A percentile compares a stretch with the other conserved stretches of the same genome.
Conservation (phyloP, 2,329 filamentous ascomycete species). For the Colletotrichum gigasporum region DNA sequence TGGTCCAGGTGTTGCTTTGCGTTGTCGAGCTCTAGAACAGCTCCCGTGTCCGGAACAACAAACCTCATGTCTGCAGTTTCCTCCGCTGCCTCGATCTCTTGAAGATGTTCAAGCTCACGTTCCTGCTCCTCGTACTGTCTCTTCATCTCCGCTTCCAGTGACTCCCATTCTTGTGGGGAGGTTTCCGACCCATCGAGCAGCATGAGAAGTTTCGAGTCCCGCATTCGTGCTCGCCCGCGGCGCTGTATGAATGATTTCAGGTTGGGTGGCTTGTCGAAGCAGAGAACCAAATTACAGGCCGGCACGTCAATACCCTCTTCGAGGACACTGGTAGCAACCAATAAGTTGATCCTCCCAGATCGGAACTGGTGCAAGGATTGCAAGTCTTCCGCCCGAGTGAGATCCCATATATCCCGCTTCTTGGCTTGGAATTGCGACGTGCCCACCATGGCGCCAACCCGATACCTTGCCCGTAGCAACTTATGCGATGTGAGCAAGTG, state of each 20-base stretch:
- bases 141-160: constrained; percentile 79
- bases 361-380: constrained; percentile 58
- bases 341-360: constrained; percentile 61
- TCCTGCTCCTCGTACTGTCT: constrained; percentile 72
- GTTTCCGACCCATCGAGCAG: constrained; percentile 46
- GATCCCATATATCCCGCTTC: constrained; percentile 52
- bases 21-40: constrained; percentile 76
- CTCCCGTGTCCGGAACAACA: constrained; percentile 58
- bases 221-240: constrained; percentile 62
- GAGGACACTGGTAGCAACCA: constrained; percentile 71
- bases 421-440: constrained; percentile 49
- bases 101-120: constrained; percentile 56
- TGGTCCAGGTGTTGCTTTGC: constrained; percentile 82
- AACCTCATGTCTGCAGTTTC: constrained; percentile 41
- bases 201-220: constrained; percentile 59
- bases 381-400: constrained; percentile 42
- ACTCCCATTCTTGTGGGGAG: constrained; percentile 63
- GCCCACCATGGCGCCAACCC: constrained; percentile 65
- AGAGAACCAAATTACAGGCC: constrained; percentile 69
- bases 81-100: constrained; percentile 56
- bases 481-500: constrained; percentile 66
- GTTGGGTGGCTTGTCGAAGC: constrained; percentile 60
- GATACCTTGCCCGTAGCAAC: constrained; percentile 52
- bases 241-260: constrained; percentile 69
- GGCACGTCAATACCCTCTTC: constrained; percentile 76